Evolutionary conservation across 306 rosid genomes (phyloP).

Genomic region (Cucurbita ficifolia): DNA sequence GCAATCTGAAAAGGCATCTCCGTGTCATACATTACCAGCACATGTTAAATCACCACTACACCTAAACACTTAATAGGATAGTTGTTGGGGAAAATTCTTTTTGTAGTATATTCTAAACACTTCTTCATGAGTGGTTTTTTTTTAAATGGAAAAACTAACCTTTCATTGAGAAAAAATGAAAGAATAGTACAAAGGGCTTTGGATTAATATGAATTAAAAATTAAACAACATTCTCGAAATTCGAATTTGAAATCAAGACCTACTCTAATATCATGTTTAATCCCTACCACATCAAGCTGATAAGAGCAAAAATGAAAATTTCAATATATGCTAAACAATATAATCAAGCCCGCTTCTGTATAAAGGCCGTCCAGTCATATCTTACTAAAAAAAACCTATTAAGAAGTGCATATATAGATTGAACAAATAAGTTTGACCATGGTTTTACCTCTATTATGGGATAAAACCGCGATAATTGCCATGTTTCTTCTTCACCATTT

Average conservation of each 20-base stretch:
- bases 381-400: background rate
- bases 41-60: background rate
- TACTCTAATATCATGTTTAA: background rate
- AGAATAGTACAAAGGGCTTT: background rate
- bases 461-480: constrained; percentile 88
- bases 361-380: background rate
- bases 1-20: background rate
- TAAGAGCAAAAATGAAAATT: background rate
- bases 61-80: background rate
- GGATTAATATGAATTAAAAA: background rate
- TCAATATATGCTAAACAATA: background rate
- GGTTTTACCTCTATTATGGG: constrained; percentile 76
- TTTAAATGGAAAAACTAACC: background rate
- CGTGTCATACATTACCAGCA: background rate
- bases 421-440: background rate
- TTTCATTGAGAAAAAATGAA: background rate
- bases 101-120: background rate
- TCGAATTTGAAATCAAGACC: background rate
- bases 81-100: background rate
- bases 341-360: background rate
- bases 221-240: background rate
- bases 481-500: constrained; percentile 52
- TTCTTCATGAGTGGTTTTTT: background rate
- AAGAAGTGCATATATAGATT: background rate
- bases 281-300: background rate